Base-by-base conservation (phyloP, 352 stramenopile species). In the Thalassiosira exigua region DNA sequence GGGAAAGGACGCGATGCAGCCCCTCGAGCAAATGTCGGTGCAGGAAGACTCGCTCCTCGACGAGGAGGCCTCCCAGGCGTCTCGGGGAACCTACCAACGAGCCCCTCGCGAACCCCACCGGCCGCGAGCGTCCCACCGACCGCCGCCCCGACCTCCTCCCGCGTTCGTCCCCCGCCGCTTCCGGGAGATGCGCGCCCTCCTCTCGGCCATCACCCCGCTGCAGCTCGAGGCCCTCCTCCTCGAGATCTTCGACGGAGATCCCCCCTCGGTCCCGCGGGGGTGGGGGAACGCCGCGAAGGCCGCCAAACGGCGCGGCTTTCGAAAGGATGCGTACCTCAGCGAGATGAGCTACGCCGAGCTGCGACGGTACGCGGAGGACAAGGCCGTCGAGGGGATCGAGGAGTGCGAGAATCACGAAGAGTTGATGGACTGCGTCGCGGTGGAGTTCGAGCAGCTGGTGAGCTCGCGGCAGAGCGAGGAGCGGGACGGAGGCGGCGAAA, bases 391-490 rank as follows among this genome's bases (percentile, higher is more conserved):
- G 22, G 72, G 57, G 24, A 75, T 75, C 11, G 62, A 76, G 22
- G 21, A 54, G 17, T 81, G 73, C 36, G 22, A 17, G 1, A 46
- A 44, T 17, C 27, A 67, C 19, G 64, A 81, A 12, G 65, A 72
- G 22, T 62, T 51, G 0, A 70, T 81, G 50, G 73, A 81, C 44
- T 51, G 70, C 29, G 70, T 81, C 30, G 66, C 73, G n/a, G 36
- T 81, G 17, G 64, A 76, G 33, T 81, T 81, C 36, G 73, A 81
- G 64, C 27, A 50, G n/a, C 50, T 81, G 39, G 73, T 81, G 11
- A 76, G 64, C 27, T 9, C 19, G 44, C 42, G 50, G 12, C 42
- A 56, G 39, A 68, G 59, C 27, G 21, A 62, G 26, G 41, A 32
- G 48, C 12, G 2, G 5, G 3, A 4, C 26, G 39, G 26, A 50